These are phyloP conservation scores for Baeospora myosura DNA, from an alignment of 1,284 basidiomycete genomes.

Conservation along the genomic window DNA sequence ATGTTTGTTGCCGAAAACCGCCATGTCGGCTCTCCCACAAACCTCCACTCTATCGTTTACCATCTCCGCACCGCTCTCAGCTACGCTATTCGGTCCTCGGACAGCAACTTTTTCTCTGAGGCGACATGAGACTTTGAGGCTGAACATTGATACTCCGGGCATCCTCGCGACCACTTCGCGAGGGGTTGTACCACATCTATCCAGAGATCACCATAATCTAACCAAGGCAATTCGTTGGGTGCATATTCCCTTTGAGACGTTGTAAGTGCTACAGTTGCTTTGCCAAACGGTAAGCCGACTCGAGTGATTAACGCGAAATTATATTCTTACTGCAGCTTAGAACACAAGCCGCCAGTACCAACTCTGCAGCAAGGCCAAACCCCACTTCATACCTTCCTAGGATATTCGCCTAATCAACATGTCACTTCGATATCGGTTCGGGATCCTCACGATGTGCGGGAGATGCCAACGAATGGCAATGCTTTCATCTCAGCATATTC, in stretches of 20 bases:
- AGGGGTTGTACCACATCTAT: conserved; percentile 68
- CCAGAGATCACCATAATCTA: conserved; percentile 47
- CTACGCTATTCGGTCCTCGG: conserved; percentile 21
- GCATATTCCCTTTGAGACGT: conserved; percentile 69
- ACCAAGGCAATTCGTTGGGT: conserved; percentile 53
- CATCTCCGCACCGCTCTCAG: not conserved
- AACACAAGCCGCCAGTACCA: conserved; percentile 52
- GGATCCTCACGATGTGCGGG: conserved; percentile 54
- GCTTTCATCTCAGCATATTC: conserved; percentile 48
- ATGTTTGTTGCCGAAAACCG: too few relatives aligned
- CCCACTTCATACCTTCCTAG: conserved; percentile 54
- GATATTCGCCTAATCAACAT: conserved; percentile 41
- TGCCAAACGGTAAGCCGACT: conserved; percentile 1
- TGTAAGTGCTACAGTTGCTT: conserved; percentile 46
- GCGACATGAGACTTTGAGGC: conserved; percentile 9
- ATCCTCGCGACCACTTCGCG: conserved; percentile 59
- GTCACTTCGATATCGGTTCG: conserved; percentile 55
- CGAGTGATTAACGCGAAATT: conserved; percentile 4
- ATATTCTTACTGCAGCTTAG: conserved; percentile 39
- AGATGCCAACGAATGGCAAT: conserved; percentile 66
- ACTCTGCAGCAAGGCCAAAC: conserved; percentile 42
- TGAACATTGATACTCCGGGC: conserved; percentile 47
- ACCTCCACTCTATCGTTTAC: not conserved
- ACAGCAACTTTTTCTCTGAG: conserved; percentile 19
- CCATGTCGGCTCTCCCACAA: not conserved